Percentiles rank a stretch among this genome's conserved stretches.
Conservation (phyloP, 805 yeast species). For the Jamesozyma hellenica region DNA sequence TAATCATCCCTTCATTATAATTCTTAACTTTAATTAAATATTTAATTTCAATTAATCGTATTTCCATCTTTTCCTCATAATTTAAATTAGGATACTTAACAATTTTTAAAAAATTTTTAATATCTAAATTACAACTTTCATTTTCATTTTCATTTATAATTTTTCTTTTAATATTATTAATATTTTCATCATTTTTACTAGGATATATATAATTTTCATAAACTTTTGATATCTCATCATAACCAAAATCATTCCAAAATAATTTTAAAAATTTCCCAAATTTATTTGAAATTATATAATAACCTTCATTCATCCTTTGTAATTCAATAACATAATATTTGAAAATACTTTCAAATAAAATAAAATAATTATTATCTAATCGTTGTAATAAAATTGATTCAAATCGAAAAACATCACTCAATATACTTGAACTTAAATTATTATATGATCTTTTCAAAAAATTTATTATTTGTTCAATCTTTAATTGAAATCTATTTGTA, state of each 20-base stretch:
- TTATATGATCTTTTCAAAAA: slow-evolving; percentile 33
- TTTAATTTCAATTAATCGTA: slow-evolving; percentile 33
- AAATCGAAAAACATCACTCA: slow-evolving; percentile 54
- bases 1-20: slow-evolving; percentile 22
- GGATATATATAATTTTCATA: slow-evolving; percentile 10
- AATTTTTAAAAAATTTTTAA: slow-evolving; percentile 29
- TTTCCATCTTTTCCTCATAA: slow-evolving; percentile 31
- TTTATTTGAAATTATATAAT: no score
- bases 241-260: slow-evolving; percentile 19
- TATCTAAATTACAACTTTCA: slow-evolving; percentile 6
- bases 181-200: not conserved
- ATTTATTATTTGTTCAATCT: slow-evolving; percentile 57
- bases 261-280: slow-evolving; percentile 1
- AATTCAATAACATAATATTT: no score
- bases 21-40: slow-evolving; percentile 30
- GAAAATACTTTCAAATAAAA: no score
- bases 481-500: slow-evolving; percentile 40
- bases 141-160: slow-evolving; percentile 5
- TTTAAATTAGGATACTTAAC: slow-evolving; percentile 30
- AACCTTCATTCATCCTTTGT: no score
- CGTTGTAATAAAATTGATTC: slow-evolving; percentile 48
- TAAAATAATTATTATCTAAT: slow-evolving; percentile 38
- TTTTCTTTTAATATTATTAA: slow-evolving; percentile 6
- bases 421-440: slow-evolving; percentile 19
- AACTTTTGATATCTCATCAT: slow-evolving; percentile 8